phyloP scores from a whole-genome alignment of 441 rosid genomes.

The Eutrema salsugineum region DNA sequence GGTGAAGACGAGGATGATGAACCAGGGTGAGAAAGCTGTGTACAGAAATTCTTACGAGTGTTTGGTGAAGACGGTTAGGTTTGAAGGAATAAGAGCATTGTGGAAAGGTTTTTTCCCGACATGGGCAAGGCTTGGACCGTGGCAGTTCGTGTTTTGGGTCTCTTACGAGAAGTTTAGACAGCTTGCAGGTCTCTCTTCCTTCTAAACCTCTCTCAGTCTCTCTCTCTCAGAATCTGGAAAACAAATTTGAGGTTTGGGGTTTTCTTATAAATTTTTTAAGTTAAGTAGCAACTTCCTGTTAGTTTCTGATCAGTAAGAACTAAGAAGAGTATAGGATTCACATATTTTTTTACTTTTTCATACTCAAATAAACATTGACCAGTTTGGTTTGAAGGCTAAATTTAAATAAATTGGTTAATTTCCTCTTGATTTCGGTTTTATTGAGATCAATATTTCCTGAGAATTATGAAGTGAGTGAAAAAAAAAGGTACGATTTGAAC shows the following conservation, averaged over 20 bases:
- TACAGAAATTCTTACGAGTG: constrained; percentile 71
- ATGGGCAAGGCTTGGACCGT: constrained; percentile 96
- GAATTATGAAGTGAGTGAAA: neutral
- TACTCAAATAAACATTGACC: neutral
- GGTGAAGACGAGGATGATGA: constrained; percentile 94
- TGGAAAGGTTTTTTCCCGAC: constrained; percentile 94
- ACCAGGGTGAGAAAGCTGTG: constrained; percentile 38
- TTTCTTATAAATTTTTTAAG: neutral
- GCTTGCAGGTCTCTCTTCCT: constrained; percentile 70
- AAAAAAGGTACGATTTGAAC: neutral
- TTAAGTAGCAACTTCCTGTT: neutral
- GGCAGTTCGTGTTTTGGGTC: constrained; percentile 97
- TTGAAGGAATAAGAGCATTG: constrained; percentile 66
- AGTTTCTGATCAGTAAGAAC: neutral
- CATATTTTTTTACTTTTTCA: neutral
- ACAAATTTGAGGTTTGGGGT: neutral
- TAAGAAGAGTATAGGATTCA: neutral
- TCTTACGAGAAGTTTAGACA: constrained; percentile 79
- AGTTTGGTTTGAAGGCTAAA: neutral
- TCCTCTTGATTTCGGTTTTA: neutral
- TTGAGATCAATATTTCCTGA: neutral
- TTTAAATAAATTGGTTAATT: neutral
- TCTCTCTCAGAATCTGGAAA: neutral
- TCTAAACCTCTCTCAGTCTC: constrained; percentile 30
- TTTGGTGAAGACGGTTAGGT: constrained; percentile 69